A percentile compares a stretch with the other conserved stretches of the same genome.
Conservation (phyloP, 148 eudicot genomes). For the Diospyros lotus region DNA sequence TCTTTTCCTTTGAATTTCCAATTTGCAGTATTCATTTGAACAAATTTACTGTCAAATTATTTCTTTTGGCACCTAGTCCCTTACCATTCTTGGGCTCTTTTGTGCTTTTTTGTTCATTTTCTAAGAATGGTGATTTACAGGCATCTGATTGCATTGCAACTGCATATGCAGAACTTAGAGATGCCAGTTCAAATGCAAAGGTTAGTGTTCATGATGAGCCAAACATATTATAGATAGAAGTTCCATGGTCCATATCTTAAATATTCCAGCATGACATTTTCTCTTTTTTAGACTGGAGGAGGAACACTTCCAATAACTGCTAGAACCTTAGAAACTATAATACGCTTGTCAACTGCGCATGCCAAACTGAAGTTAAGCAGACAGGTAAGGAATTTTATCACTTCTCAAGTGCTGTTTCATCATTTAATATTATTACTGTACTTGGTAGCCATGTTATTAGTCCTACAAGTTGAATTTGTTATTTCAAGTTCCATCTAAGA, state of each 20-base stretch:
- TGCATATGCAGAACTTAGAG: slow-evolving; percentile 95
- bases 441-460: background rate
- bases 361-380: slow-evolving; percentile 88
- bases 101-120: slow-evolving; percentile 11
- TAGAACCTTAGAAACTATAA: slow-evolving; percentile 95
- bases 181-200: slow-evolving; percentile 80
- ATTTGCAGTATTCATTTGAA: background rate
- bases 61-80: background rate
- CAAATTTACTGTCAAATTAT: slow-evolving; percentile 4
- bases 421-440: background rate
- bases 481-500: background rate
- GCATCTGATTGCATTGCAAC: slow-evolving; percentile 94
- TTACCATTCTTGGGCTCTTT: background rate
- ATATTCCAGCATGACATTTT: background rate
- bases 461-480: background rate
- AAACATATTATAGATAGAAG: background rate
- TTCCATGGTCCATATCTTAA: background rate
- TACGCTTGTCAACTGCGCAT: slow-evolving; percentile 96
- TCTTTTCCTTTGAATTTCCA: background rate
- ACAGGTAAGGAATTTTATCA: slow-evolving; percentile 45
- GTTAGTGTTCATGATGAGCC: slow-evolving; percentile 24
- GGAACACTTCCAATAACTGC: slow-evolving; percentile 99
- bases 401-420: background rate
- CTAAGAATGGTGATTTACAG: slow-evolving; percentile 38
- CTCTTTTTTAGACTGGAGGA: slow-evolving; percentile 56